These are phyloP conservation scores for Solanum pennellii DNA, from an alignment of 257 asterid genomes.

Conservation along the genomic window DNA sequence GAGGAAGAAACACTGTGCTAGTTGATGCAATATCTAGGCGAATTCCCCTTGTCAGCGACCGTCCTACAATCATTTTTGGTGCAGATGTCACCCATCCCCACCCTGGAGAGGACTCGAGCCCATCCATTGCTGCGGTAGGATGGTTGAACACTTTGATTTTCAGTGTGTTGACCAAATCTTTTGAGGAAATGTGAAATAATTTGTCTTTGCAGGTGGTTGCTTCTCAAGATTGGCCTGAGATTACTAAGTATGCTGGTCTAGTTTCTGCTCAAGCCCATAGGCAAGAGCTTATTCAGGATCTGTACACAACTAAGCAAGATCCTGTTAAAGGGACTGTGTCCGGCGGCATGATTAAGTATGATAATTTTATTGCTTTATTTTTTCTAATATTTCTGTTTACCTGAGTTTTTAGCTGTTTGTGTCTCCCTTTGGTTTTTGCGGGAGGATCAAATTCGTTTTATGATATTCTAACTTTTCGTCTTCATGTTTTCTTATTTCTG, in stretches of 20 bases:
- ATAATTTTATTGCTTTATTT: neutral
- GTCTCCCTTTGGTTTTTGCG: neutral
- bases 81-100: conserved; percentile 99
- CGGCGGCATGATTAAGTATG: conserved; percentile 96
- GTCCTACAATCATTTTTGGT: conserved; percentile 90
- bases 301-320: conserved; percentile 83
- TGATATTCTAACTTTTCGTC: neutral
- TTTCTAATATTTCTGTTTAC: neutral
- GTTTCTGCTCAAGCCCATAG: conserved; percentile 97
- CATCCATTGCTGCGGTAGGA: conserved; percentile 94
- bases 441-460: neutral
- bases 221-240: conserved; percentile 99
- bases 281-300: conserved; percentile 87
- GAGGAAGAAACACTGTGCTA: conserved; percentile 90
- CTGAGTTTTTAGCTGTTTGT: neutral
- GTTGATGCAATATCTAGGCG: conserved; percentile 81
- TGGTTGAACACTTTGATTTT: neutral
- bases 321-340: conserved; percentile 65
- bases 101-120: conserved; percentile 99
- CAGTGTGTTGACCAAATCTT: neutral
- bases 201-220: conserved; percentile 71
- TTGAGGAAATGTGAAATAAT: neutral
- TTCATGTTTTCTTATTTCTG: neutral
- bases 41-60: conserved; percentile 85
- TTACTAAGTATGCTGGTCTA: conserved; percentile 88